Base-by-base conservation (phyloP, 768 basidiomycete genomes). In the Leucogyrophana mollusca region DNA sequence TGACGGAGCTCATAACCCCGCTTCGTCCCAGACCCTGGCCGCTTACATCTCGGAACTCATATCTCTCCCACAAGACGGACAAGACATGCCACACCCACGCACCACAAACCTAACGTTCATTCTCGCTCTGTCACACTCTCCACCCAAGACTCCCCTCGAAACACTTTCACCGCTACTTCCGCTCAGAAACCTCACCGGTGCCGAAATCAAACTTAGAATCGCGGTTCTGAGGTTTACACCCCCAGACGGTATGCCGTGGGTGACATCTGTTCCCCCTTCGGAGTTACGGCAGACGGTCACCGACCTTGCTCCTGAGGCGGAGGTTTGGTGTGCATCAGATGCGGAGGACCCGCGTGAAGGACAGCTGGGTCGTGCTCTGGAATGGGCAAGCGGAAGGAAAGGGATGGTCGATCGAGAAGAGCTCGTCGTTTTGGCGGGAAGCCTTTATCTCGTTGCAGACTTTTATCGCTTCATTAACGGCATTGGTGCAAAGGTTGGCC, bases 181-280 rank as follows among this genome's bases (percentile, higher is more conserved):
- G 2, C 61, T 69, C 2, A 65, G 59, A 10, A 56, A 74, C 32
- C 57, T 61, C 20, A 27, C 52, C 25, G 18, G 45, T 13, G 36
- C 50, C 34, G 56, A 23, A 52, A 56, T 75, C n/a, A 66, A 67
- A 18, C 56, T 73, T 13, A 67, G 62, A 18, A 71, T 86, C 16
- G 85, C 84, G 3, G 68, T 82, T 1, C 58, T 86, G 17, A 62
- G 64, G 13, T 95, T 94, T 62, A 75, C 83, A 2, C 81, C 79
- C 4, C 89, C 93, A 0, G 88, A 85, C 3, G 90, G 85, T 2
- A 98, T 99, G 96, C 91, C 94, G 0, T 99, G 96, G 96, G 84
- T 98, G 20, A 77, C 71, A 30, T 69, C 83, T 3, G 83, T 85
- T 0, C 60, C 78, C 6, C 73, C 78, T 3, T 62, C 62, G 2